phyloP scores from a whole-genome alignment of 176 grass and related monocot genomes.

The Stipa capillata region DNA sequence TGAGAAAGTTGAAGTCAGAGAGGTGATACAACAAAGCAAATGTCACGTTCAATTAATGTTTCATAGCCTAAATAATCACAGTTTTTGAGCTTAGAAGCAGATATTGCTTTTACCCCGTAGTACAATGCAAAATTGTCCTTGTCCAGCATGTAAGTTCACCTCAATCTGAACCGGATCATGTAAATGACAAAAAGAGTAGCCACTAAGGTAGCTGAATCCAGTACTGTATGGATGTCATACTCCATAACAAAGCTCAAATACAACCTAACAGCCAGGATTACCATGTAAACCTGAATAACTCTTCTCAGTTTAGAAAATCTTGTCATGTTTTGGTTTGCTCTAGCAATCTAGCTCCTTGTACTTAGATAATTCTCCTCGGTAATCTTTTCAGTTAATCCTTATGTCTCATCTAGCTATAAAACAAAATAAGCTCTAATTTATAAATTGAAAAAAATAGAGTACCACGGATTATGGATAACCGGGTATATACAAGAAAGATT shows the following conservation, averaged over 20 bases:
- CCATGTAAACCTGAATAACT: background rate
- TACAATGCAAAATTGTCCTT: too few species aligned
- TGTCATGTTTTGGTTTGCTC: background rate
- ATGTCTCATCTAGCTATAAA: background rate
- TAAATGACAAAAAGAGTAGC: conserved; percentile 88
- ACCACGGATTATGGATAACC: background rate
- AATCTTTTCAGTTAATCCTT: background rate
- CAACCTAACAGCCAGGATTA: conserved; percentile 85
- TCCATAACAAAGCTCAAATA: conserved; percentile 96
- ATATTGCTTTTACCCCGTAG: conserved; percentile 63
- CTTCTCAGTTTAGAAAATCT: background rate
- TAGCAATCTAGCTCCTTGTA: background rate
- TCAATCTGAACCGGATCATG: too few species aligned
- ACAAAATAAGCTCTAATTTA: background rate
- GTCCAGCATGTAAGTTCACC: too few species aligned
- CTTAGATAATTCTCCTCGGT: background rate
- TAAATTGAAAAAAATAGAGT: background rate
- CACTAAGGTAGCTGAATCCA: conserved; percentile 69
- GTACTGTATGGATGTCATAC: conserved; percentile 90
- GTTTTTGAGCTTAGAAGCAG: background rate
- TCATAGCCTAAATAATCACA: background rate
- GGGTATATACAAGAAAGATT: background rate
- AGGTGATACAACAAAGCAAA: background rate
- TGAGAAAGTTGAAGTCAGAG: background rate
- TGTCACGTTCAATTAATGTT: background rate